Conservation (phyloP, 192 early-diverging fungal species). For the Backusella australiensis region DNA sequence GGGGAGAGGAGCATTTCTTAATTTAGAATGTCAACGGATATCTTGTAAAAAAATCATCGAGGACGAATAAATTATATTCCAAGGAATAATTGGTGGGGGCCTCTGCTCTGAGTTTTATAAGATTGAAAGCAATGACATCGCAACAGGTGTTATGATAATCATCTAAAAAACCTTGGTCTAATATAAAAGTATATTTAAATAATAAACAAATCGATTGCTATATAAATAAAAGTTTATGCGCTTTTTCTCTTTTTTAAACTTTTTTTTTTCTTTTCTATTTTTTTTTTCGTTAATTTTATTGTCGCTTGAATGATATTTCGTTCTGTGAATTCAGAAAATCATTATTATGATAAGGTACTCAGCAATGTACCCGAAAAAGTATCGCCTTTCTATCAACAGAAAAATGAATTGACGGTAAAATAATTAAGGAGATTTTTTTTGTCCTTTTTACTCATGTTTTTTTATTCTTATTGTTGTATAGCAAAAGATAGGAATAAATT, state of each 20-base stretch:
- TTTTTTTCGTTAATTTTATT: not conserved
- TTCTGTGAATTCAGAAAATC: not conserved
- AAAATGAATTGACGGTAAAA: not conserved
- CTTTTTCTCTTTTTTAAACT: not conserved
- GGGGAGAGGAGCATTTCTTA: not conserved
- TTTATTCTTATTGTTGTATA: not conserved
- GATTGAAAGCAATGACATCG: not conserved
- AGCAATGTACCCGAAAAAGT: not conserved
- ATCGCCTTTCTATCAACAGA: not conserved
- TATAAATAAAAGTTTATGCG: not conserved
- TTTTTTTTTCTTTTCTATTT: not conserved
- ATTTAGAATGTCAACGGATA: not conserved
- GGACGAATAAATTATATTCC: not conserved
- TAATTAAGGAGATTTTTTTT: conserved; percentile 3
- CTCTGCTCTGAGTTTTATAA: not conserved
- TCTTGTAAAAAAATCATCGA: not conserved
- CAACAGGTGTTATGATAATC: not conserved
- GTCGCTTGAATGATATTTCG: not conserved
- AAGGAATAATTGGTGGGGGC: not conserved
- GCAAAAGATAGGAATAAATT: not conserved
- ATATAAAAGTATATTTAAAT: conserved; percentile 1
- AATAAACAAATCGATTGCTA: not conserved
- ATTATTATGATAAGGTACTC: not conserved
- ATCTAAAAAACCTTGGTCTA: not conserved
- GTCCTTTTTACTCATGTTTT: not conserved